Evolutionary conservation across 2,329 filamentous ascomycete genomes (phyloP), one percentile per base, ranked within the genome.

Genomic region (Pyrenophora graminea): DNA sequence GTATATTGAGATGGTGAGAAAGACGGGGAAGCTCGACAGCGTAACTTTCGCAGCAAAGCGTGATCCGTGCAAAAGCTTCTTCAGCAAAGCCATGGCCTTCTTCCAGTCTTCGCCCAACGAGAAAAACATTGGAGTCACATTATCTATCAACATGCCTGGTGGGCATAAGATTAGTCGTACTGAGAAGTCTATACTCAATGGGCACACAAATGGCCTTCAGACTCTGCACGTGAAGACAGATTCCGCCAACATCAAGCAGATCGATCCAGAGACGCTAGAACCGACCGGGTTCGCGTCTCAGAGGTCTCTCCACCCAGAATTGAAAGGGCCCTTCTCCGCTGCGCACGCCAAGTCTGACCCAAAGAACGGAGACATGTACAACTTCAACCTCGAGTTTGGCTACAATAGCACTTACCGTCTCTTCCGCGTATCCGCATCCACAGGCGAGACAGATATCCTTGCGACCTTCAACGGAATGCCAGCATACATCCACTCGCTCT

Each of bases 401-500:
- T 72, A 68, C 0, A 67, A 66, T 0, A 70, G 82, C 1, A 83
- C 79, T 0, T 94, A 93, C 66, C 84, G 87, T 13, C 66, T 94
- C 13, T 94, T 92, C 70, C 76, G 80, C 1, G 82, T 85, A 2
- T 86, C 81, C 15, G 82, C 84, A 0, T 68, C 78, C 0, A 87
- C 84, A 0, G 88, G 86, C 0, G 76, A 83, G 47, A 90, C 88
- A 0, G 81, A 84, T 0, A 85, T 94, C 15, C 79, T 95, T 0
- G 89, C 89, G 3, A 85, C 82, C 0, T 82, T 94, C 52, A 71
- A 74, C 0, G 77, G 75, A 3, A 70, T 73, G 2, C 76, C 87
- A 0, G 86, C 89, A 0, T 95, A 94, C 63, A 83, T 95, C n/a
- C 91, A 95, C 74, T 93, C 89, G 7, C 81, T 93, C 62, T 90